These are phyloP conservation scores for Yamadazyma sp. DNA, from an alignment of 1,139 yeast genomes.

Conservation along the genomic window DNA sequence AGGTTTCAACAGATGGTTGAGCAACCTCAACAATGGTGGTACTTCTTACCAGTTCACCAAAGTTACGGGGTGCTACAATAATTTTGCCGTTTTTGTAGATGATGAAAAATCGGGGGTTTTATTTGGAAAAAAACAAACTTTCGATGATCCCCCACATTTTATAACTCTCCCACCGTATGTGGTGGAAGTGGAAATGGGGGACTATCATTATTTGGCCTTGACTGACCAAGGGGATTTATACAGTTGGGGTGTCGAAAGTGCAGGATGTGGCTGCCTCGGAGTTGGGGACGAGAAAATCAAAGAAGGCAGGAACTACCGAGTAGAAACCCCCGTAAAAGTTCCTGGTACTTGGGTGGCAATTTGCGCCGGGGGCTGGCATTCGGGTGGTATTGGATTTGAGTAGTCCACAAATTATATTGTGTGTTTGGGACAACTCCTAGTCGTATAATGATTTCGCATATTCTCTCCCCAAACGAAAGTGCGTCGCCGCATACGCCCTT, in stretches of 20 bases:
- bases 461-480: not conserved
- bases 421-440: not conserved
- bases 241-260: conserved; percentile 71
- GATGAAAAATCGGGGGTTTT: conserved; percentile 41
- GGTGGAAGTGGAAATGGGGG: conserved; percentile 66
- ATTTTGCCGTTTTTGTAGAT: conserved; percentile 56
- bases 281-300: conserved; percentile 31
- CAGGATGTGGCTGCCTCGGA: conserved; percentile 70
- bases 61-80: conserved; percentile 48
- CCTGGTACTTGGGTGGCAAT: conserved; percentile 50
- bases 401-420: not conserved
- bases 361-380: conserved; percentile 83
- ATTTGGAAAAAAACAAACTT: conserved; percentile 32
- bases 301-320: conserved; percentile 34
- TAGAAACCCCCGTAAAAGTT: conserved; percentile 46
- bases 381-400: conserved; percentile 42
- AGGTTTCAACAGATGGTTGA: conserved; percentile 33
- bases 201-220: conserved; percentile 69
- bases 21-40: conserved; percentile 17
- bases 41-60: conserved; percentile 36
- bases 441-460: too few species aligned
- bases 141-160: conserved; percentile 28
- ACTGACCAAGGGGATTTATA: conserved; percentile 58
- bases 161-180: conserved; percentile 30
- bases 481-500: not conserved